Percentiles rank a stretch among this genome's conserved stretches.
phyloP scores from a whole-genome alignment of 257 asterid genomes.

The Solanum clarkiae region DNA sequence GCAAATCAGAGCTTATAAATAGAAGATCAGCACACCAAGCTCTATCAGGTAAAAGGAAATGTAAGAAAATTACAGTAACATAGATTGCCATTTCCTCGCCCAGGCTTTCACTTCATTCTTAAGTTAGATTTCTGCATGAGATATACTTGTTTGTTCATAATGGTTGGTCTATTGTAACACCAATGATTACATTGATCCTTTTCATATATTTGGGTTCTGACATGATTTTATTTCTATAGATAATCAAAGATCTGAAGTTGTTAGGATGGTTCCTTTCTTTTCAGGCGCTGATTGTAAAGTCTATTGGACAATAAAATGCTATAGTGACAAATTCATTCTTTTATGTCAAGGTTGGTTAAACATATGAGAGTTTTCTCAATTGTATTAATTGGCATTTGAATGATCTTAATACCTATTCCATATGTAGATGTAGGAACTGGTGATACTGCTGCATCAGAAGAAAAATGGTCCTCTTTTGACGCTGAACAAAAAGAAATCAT shows the following conservation, averaged over 20 bases:
- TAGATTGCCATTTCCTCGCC: background rate
- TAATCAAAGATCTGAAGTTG: constrained; percentile 23
- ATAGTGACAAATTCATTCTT: constrained; percentile 21
- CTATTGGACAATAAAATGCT: constrained; percentile 46
- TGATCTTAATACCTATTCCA: background rate
- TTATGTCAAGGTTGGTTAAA: constrained; percentile 42
- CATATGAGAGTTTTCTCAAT: background rate
- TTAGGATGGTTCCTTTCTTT: constrained; percentile 33
- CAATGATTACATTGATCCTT: background rate
- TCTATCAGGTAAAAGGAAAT: background rate
- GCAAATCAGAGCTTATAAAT: background rate
- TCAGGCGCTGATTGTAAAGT: constrained; percentile 26
- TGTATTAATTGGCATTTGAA: background rate
- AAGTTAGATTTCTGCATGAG: background rate
- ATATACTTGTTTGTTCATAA: background rate
- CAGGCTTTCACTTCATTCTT: background rate
- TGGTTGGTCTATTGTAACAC: background rate
- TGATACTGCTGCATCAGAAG: constrained; percentile 14
- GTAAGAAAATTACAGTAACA: background rate
- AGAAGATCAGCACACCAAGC: background rate
- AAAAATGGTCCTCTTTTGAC: constrained; percentile 34
- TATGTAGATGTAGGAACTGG: constrained; percentile 37
- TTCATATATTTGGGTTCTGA: background rate
- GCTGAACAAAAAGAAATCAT: constrained; percentile 22
- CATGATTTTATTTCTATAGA: constrained; percentile 16